Base-by-base conservation (phyloP, 257 asterid genomes). In the Perilla frutescens region DNA sequence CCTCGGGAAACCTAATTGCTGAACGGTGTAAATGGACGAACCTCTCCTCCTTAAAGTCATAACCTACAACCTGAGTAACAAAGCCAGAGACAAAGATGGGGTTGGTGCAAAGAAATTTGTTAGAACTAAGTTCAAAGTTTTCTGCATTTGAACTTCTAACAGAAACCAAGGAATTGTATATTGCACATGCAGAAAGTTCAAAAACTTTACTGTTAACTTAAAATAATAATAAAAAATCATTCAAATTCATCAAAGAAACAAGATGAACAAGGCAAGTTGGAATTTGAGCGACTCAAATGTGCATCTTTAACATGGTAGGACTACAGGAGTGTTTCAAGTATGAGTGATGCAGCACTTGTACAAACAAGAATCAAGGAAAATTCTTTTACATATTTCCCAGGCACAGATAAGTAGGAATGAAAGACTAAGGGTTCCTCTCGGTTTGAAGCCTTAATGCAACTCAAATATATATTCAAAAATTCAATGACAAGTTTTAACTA, bases 31-130 rank as follows among this genome's bases (percentile, higher is more conserved):
- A 86, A 71, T 82, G 80, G 72, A 86, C 92, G 68, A 94, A 94
- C 56, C 98, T 88, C 71, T 91, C 96, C 86, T 86, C 96, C 96
- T 93, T 93, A 56, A 94, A 94, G 72, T 94, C 93, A 20, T 91
- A 94, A 15, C 98, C 97, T 20, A 94, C 96, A 43, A 88, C 93
- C 98, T 89, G 83, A 55, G 58, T 68, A 56, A 74, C 51, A 68
- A 34, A 45, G 75, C 37, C 12, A 49, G 69, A 12, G 15, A 36
- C 47, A 20, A 14, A 60, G 26, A 13, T 15, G 64, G 8, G 4
- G 44, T 29, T 8, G 63, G 62, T 26, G 47, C 11, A 13, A n/a
- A 20, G 26, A 20, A 20, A 20, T 20, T 20, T 20, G 26, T 20
- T 20, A 1, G 26, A 20, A 0, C 26, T 20, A 20, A 20, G 26